Evolutionary conservation across 2,329 filamentous ascomycete species (phyloP), one percentile per base, ranked within the genome.

Genomic region (Torrubiellomyces zombiae): DNA sequence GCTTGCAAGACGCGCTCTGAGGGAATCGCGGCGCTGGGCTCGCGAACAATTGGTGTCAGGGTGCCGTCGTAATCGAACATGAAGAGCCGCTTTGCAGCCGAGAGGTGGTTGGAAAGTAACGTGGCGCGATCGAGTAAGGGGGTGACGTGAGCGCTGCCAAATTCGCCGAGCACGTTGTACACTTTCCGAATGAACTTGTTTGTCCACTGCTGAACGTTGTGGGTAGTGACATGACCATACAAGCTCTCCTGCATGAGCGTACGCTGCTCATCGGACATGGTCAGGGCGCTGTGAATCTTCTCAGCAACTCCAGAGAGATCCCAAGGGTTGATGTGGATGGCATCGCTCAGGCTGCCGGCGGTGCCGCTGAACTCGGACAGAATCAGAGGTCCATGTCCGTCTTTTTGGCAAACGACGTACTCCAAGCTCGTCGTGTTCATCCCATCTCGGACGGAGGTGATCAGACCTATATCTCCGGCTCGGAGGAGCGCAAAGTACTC

Each of bases 41-140:
- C 83, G 38, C 78, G 76, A 28, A 95, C 89, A 39, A 98, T 95
- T 0, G 85, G 81, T 4, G 89, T 95, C 27, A 98, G 65, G 1
- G 89, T 98, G 23, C 89, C 89, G 47, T 98, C 89, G 43, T 98
- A 98, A 54, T 98, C 89, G 45, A 95, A 94, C 80, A 98, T 86
- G 58, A 95, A 93, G 3, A 98, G 61, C 8, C 89, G 73, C 51
- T 79, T 81, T 33, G 67, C 67, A 4, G 82, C 73, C 19, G 65
- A 58, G 31, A 72, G 69, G 50, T 94, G 95, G 31, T 75, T 74
- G 27, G 63, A 56, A 18, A 92, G 58, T 36, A 94, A 53, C 33
- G 70, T 61, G 4, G 71, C 61, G 18, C 74, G 73, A 45, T 95
- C 83, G 12, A 95, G 67, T 2, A 76, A 63, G 1, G 86, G 86